Evolutionary conservation across 306 rosid species (phyloP).

Genomic region (Quercus parvula): DNA sequence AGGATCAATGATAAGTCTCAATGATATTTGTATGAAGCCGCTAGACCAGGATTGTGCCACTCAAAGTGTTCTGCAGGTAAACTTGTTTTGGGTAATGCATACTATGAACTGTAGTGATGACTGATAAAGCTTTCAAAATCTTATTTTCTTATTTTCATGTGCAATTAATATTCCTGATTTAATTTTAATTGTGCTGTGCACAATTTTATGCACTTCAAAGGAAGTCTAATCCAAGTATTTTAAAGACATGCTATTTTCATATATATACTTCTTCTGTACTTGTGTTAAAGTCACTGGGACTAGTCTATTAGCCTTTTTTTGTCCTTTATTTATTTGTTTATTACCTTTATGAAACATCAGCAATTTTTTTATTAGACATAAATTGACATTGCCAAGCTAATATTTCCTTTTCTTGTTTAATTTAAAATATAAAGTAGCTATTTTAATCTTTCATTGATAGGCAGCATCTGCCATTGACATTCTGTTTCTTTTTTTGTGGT

Average conservation of each 20-base stretch:
- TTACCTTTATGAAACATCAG: not conserved
- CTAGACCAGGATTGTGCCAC: constrained; percentile 90
- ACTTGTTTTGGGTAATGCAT: constrained; percentile 18
- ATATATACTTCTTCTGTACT: not conserved
- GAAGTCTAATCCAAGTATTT: not conserved
- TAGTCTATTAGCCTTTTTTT: not conserved
- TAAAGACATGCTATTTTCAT: not conserved
- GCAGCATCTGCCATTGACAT: not conserved
- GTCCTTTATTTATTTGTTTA: not conserved
- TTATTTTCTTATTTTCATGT: not conserved
- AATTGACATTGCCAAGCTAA: not conserved
- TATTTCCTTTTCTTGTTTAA: not conserved
- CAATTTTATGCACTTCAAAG: not conserved
- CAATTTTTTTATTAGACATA: not conserved
- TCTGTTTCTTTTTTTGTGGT: not conserved
- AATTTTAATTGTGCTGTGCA: not conserved
- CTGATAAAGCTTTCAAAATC: not conserved
- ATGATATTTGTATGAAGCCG: constrained; percentile 97
- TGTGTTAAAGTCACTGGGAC: not conserved
- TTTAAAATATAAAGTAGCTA: not conserved
- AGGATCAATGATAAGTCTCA: constrained; percentile 61
- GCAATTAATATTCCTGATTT: not conserved
- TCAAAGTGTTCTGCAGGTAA: constrained; percentile 90
- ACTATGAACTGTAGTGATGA: constrained; percentile 5
- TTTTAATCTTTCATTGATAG: not conserved